phyloP scores from a whole-genome alignment of 805 yeast genomes.

The Citeromyces matritensis region DNA sequence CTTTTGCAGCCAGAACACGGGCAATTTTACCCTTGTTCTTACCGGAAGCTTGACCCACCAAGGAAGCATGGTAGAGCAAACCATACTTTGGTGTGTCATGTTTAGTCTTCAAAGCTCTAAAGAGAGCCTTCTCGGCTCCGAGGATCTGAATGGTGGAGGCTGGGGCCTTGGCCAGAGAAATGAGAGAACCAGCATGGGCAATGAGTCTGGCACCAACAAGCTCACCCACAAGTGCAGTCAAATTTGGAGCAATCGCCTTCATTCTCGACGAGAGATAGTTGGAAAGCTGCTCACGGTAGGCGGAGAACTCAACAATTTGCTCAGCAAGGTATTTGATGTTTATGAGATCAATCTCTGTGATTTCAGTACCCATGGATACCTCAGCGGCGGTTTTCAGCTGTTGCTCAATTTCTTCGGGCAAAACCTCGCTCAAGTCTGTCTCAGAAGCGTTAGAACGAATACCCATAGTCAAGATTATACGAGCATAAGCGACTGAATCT shows the following conservation, averaged over 20 bases:
- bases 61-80: slow-evolving; percentile 86
- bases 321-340: slow-evolving; percentile 88
- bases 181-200: slow-evolving; percentile 92
- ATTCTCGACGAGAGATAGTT: slow-evolving; percentile 85
- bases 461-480: slow-evolving; percentile 89
- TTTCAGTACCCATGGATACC: slow-evolving; percentile 99
- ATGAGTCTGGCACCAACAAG: slow-evolving; percentile 96
- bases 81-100: slow-evolving; percentile 97
- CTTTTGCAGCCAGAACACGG: slow-evolving; percentile 96
- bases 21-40: slow-evolving; percentile 99
- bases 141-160: slow-evolving; percentile 96
- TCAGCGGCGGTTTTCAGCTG: slow-evolving; percentile 94
- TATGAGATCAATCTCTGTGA: slow-evolving; percentile 76
- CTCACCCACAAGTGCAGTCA: slow-evolving; percentile 93
- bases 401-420: slow-evolving; percentile 89
- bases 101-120: slow-evolving; percentile 92
- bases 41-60: slow-evolving; percentile 85
- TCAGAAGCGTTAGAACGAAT: slow-evolving; percentile 81
- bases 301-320: slow-evolving; percentile 91
- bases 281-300: slow-evolving; percentile 91
- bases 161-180: slow-evolving; percentile 93
- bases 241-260: slow-evolving; percentile 98
- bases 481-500: slow-evolving; percentile 93
- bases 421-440: slow-evolving; percentile 77
- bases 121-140: slow-evolving; percentile 95